Conservation (phyloP, 2,329 filamentous ascomycete genomes). For the Paecilomyces dactylethromorphus region DNA sequence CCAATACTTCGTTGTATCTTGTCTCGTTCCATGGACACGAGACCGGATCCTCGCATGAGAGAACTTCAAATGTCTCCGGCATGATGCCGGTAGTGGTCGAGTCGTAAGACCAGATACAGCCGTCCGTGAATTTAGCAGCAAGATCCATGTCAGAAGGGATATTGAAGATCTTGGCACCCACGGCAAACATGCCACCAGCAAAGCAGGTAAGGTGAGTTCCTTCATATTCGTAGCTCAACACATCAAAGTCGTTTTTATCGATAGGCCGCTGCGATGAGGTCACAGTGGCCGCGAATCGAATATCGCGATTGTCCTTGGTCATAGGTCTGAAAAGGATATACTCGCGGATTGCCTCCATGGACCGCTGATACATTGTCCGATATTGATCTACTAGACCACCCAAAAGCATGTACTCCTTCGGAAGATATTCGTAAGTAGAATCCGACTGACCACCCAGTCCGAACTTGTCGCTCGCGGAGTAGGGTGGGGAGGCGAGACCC, state of each 20-base stretch:
- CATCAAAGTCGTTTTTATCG: slow-evolving; percentile 8
- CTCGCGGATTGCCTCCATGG: slow-evolving; percentile 32
- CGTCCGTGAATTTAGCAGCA: slow-evolving; percentile 52
- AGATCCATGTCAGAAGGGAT: slow-evolving; percentile 49
- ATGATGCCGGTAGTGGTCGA: slow-evolving; percentile 53
- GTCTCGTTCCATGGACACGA: slow-evolving; percentile 50
- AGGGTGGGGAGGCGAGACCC: slow-evolving; percentile 31
- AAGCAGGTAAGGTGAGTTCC: slow-evolving; percentile 56
- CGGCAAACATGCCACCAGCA: slow-evolving; percentile 55
- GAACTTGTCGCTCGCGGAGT: slow-evolving; percentile 29
- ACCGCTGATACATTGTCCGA: slow-evolving; percentile 36
- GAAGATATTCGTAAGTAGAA: slow-evolving; percentile 46
- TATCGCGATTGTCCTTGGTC: slow-evolving; percentile 32
- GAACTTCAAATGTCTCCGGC: slow-evolving; percentile 52
- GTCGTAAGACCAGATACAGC: slow-evolving; percentile 59
- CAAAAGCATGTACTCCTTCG: slow-evolving; percentile 42
- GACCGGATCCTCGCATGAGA: slow-evolving; percentile 41
- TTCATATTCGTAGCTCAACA: slow-evolving; percentile 40
- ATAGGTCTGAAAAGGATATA: slow-evolving; percentile 41
- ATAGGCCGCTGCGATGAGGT: slow-evolving; percentile 14
- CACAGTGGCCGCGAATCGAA: slow-evolving; percentile 35
- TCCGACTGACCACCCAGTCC: slow-evolving; percentile 40
- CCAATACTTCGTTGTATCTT: slow-evolving; percentile 40
- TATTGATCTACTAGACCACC: slow-evolving; percentile 39
- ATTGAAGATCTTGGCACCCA: slow-evolving; percentile 53